A percentile compares a stretch with the other conserved stretches of the same genome.
These are phyloP conservation scores for Agastache rugosa DNA, from an alignment of 257 asterid species.

Conservation along the genomic window DNA sequence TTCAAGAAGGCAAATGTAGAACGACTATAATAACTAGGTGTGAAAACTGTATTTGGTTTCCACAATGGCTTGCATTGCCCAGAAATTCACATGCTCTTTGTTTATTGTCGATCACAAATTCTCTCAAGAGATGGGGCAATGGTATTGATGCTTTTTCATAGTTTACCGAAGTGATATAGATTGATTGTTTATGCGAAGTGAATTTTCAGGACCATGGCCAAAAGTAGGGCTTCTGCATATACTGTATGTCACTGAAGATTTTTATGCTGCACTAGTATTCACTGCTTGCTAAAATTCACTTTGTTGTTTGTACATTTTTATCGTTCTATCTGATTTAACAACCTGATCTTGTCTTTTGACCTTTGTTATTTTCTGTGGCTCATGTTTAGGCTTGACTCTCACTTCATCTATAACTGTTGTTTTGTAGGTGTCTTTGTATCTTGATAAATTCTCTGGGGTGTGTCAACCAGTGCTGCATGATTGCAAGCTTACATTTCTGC, in stretches of 20 bases:
- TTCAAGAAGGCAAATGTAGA: not conserved
- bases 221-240: too few species aligned
- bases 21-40: not conserved
- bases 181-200: not conserved
- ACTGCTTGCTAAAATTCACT: not conserved
- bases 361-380: conserved; percentile 12
- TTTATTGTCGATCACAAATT: not conserved
- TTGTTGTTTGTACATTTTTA: not conserved
- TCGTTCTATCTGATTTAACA: conserved; percentile 1
- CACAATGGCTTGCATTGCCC: not conserved
- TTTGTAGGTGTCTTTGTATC: conserved; percentile 92
- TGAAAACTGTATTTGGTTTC: not conserved
- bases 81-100: not conserved
- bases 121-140: not conserved
- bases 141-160: not conserved
- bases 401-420: conserved; percentile 35
- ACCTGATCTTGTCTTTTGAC: conserved; percentile 15
- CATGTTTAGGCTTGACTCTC: conserved; percentile 18
- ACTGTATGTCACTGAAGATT: too few species aligned
- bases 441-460: conserved; percentile 97
- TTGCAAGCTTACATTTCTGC: conserved; percentile 96
- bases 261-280: not conserved
- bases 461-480: conserved; percentile 95
- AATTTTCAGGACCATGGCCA: not conserved
- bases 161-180: not conserved